These are phyloP conservation scores for Huntiella moniliformis DNA, from an alignment of 2,329 filamentous ascomycete species.

Conservation along the genomic window DNA sequence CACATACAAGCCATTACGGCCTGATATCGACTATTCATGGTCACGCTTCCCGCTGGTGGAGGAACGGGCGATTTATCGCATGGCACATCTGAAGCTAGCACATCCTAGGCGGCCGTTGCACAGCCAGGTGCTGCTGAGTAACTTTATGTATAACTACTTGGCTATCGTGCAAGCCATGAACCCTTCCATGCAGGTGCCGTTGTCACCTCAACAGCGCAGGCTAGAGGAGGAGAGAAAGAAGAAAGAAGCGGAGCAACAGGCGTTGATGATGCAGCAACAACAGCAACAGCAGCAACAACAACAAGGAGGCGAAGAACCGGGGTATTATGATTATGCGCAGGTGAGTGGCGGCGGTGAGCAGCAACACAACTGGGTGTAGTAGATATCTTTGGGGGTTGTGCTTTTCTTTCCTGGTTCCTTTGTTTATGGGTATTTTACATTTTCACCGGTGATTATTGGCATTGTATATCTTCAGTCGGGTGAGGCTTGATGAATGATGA, in stretches of 20 bases:
- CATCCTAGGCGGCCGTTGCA: constrained; percentile 82
- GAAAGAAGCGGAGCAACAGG: constrained; percentile 31
- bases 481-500: no score
- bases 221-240: constrained; percentile 35
- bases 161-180: constrained; percentile 99
- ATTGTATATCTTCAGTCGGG: no score
- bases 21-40: constrained; percentile 92
- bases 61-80: constrained; percentile 90
- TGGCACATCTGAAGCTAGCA: constrained; percentile 98
- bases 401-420: not conserved
- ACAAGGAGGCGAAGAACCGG: constrained; percentile 24
- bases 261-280: constrained; percentile 27
- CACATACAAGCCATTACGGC: constrained; percentile 48
- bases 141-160: constrained; percentile 99
- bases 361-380: not conserved
- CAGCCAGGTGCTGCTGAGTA: constrained; percentile 89
- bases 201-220: constrained; percentile 54
- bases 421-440: not conserved
- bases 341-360: constrained; percentile 19
- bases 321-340: constrained; percentile 34
- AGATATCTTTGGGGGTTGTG: not conserved
- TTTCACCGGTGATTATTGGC: no score
- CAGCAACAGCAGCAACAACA: constrained; percentile 26
- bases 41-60: constrained; percentile 87
- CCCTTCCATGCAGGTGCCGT: constrained; percentile 80